A percentile compares a stretch with the other conserved stretches of the same genome.
phyloP scores from a whole-genome alignment of 1,284 basidiomycete genomes.

The Microbotryomycetes sp. region DNA sequence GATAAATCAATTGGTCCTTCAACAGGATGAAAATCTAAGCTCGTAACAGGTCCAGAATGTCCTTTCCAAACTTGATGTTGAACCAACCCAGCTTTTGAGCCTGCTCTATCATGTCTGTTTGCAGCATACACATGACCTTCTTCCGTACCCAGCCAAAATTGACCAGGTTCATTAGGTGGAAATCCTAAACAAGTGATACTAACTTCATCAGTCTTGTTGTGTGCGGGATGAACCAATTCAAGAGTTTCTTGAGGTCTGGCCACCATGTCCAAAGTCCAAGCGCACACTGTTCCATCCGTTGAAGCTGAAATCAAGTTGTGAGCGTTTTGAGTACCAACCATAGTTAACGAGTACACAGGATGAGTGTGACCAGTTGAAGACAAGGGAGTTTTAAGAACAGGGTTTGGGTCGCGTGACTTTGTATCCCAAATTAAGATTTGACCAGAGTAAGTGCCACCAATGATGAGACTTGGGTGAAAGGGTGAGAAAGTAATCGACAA shows the following conservation, averaged over 20 bases:
- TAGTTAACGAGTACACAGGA: conserved; percentile 93
- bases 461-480: conserved; percentile 93
- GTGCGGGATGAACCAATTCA: conserved; percentile 70
- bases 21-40: conserved; percentile 87
- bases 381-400: conserved; percentile 91
- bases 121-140: conserved; percentile 95
- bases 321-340: conserved; percentile 97
- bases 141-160: conserved; percentile 94
- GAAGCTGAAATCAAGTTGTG: conserved; percentile 93
- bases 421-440: conserved; percentile 99
- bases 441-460: conserved; percentile 96
- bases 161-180: conserved; percentile 88
- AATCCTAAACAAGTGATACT: conserved; percentile 88
- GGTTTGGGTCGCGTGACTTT: conserved; percentile 79
- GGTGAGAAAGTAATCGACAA: conserved; percentile 93
- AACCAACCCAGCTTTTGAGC: conserved; percentile 89
- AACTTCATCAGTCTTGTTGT: conserved; percentile 93
- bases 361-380: conserved; percentile 90
- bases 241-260: conserved; percentile 94
- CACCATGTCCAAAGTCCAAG: conserved; percentile 97
- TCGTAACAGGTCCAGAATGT: conserved; percentile 88
- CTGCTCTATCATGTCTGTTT: conserved; percentile 91
- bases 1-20: conserved; percentile 83
- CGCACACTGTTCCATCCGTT: conserved; percentile 93
- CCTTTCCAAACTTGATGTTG: conserved; percentile 84